Percentiles rank a stretch among this genome's conserved stretches.
phyloP scores from a whole-genome alignment of 2,329 filamentous ascomycete species.

The Juglanconis oblonga region DNA sequence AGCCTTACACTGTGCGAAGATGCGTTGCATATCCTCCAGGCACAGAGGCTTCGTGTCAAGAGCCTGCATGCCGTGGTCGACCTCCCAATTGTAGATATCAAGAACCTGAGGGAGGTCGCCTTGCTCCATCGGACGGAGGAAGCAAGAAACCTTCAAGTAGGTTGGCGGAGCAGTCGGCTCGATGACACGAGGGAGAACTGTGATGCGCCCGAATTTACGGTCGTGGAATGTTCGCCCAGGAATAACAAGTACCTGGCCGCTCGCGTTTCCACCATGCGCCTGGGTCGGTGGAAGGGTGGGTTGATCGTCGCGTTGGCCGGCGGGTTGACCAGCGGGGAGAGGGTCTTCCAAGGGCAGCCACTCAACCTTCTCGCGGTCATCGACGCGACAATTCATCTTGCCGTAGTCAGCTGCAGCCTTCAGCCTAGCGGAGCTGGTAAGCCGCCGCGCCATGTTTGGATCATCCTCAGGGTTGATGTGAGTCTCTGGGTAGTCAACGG shows the following conservation, averaged over 20 bases:
- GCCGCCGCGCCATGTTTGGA: neutral
- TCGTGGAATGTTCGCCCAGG: neutral
- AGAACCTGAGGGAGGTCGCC: slow-evolving; percentile 9
- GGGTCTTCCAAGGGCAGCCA: neutral
- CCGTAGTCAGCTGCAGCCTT: neutral
- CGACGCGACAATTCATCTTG: slow-evolving; percentile 5
- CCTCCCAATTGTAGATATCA: slow-evolving; percentile 21
- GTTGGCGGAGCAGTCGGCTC: neutral
- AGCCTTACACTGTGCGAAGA: slow-evolving; percentile 8
- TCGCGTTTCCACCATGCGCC: neutral
- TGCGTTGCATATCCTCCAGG: slow-evolving; percentile 1
- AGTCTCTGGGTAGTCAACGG: slow-evolving; percentile 13
- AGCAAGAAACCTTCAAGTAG: slow-evolving; percentile 3
- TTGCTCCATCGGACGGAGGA: slow-evolving; percentile 14
- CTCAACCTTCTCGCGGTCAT: neutral
- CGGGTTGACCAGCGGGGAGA: neutral
- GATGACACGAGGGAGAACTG: neutral
- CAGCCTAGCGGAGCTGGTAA: neutral
- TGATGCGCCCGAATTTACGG: neutral
- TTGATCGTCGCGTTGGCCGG: neutral
- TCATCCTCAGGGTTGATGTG: slow-evolving; percentile 5
- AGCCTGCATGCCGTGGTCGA: slow-evolving; percentile 16
- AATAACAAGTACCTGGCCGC: neutral
- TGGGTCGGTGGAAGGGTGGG: neutral
- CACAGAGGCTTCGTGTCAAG: slow-evolving; percentile 10